Evolutionary conservation across 768 basidiomycete species (phyloP), one percentile per base, ranked within the genome.

Genomic region (Cyclocybe cylindracea): DNA sequence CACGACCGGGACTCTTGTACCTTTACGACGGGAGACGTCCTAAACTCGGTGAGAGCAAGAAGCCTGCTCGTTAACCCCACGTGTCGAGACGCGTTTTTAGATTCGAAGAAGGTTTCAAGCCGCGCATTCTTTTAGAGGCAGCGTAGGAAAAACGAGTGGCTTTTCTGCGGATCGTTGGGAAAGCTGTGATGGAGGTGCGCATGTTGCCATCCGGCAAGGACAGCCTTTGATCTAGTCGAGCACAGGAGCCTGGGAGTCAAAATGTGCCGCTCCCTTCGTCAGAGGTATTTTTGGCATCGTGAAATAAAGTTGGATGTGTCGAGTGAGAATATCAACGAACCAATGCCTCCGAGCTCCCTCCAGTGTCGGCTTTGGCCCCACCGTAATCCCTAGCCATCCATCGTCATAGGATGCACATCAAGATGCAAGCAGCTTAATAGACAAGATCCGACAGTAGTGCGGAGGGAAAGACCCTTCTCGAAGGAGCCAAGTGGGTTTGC

Each of bases 91-190:
- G 58, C 51, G 46, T 62, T 62, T 58, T 62, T 61, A 52, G 57
- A 61, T 65, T 64, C 54, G 32, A 52, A 50, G 50, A 51, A 50
- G 48, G 51, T 54, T 57, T 46, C 54, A 51, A 48, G 55, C 60
- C 59, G 57, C 58, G 55, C 45, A 61, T 59, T 59, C 61, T 62
- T 61, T 55, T 53, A 63, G 62, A 65, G 53, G 59, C 55, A 57
- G 59, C 59, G 53, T 47, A 62, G 58, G 61, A 61, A 64, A 61
- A 53, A 47, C 24, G 24, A 46, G 56, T 68, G 65, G 68, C 60
- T 63, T 68, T 70, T 70, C 64, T 70, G 71, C 72, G 72, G 72
- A 73, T 72, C 71, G 68, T 48, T 62, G 59, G 56, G 55, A 57
- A 64, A 70, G 44, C 37, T 37, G 49, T 54, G 60, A 58, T 53